Evolutionary conservation across 352 stramenopile genomes (phyloP), one percentile per base, ranked within the genome.

Genomic region (Sclerospora graminicola): DNA sequence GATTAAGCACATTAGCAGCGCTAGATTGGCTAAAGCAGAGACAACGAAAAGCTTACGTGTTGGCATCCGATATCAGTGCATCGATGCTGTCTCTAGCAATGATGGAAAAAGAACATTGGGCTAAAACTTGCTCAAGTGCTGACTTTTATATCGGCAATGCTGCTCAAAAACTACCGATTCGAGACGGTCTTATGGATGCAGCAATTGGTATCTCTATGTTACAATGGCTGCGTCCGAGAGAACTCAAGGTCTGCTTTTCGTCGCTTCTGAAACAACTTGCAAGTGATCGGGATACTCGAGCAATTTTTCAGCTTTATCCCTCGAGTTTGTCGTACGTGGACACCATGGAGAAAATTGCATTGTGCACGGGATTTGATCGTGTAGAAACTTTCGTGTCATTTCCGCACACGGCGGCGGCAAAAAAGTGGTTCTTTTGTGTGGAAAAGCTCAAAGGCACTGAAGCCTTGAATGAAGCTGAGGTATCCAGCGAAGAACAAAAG

Each of bases 201-300:
- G 73, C 69, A 31, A 81, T 88, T 36, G 68, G 73, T 8, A 84
- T 90, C 44, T 90, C 78, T 1, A 90, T 90, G 78, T 51, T 90
- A 14, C 78, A 90, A 51, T 90, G 78, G 78, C 51, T 90, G 33
- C 73, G 71, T n/a, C 47, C 56, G 3, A 52, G 71, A 8, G 75
- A 73, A 18, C 41, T 90, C 7, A 48, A 67, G 21, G 45, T 61
- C n/a, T 90, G 74, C 40, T 84, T 85, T 39, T 53, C 39, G 21
- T 82, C 70, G 19, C 40, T 90, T 8, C 21, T 63, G 1, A 40
- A 45, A 26, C 57, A 66, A 13, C 42, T 87, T 8, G 51, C 58
- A 5, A 8, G 19, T 13, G 20, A 37, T 13, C 18, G 31, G 2
- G 30, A 61, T 36, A 29, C 45, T 2, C 28, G 29, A 24, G 77